Evolutionary conservation across 2,329 filamentous ascomycete species (phyloP), one percentile per base, ranked within the genome.

Genomic region (Madurella mycetomatis): DNA sequence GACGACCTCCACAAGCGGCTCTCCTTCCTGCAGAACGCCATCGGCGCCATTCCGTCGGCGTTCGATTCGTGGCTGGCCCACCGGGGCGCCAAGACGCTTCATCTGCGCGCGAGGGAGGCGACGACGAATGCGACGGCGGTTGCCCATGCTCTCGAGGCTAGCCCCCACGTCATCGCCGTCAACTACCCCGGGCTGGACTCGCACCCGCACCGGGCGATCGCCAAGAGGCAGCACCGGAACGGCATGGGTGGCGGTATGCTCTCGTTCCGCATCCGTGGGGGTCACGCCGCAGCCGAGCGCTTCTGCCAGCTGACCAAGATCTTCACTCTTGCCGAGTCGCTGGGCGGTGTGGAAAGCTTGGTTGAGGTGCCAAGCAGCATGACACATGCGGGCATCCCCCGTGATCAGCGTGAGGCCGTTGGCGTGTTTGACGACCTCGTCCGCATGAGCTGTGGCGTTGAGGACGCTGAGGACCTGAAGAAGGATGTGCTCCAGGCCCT

Each of bases 61-160:
- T 99, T 99, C 68, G 94, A 99, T 79, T 91, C 87, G 76, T 99
- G 94, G 94, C 88, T 99, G 60, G 94, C 94, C 47, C 94, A 99
- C 76, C 87, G 94, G 60, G 94, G 94, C 63, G 82, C 96, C 64
- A 99, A 99, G 81, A 99, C 94, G 4, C 83, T 99, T 41, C 94
- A 99, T 73, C 81, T 99, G 46, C 88, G 94, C 65, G 92, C 90
- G 9, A 84, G 88, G 59, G 90, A 95, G 72, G 90, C 92, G 16
- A 88, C 82, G 60, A 79, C 75, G 64, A 97, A 97, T 73, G 94
- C 92, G 9, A 84, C 84, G 8, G 77, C 83, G 45, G 83, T 99
- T 25, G 91, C 92, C 9, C 72, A 76, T 44, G 85, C 88, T 19
- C 85, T 99, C 48, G 86, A 94, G 68, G 78, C 82, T 25, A 95